Evolutionary conservation across 257 asterid species (phyloP).

Genomic region (Plantago major): DNA sequence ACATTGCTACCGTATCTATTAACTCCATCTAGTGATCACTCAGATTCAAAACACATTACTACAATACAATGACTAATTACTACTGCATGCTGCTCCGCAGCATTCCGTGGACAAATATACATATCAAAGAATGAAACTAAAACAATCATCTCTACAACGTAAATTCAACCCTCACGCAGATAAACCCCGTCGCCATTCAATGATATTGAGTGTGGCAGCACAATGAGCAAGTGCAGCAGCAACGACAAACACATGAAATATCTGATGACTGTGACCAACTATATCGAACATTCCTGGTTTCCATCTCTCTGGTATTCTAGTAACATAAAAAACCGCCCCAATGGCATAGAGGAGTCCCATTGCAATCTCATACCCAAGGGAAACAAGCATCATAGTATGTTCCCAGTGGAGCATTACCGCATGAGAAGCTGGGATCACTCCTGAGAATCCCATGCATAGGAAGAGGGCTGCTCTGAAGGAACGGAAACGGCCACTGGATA

Average conservation of each 20-base stretch:
- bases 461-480: constrained; percentile 65
- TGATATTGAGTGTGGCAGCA: constrained; percentile 58
- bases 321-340: constrained; percentile 63
- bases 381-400: constrained; percentile 42
- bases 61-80: constrained; percentile 2
- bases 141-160: neutral
- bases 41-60: neutral
- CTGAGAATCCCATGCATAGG: constrained; percentile 85
- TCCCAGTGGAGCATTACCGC: constrained; percentile 49
- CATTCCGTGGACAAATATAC: neutral
- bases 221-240: constrained; percentile 81
- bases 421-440: constrained; percentile 79
- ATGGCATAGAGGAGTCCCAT: constrained; percentile 71
- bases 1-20: neutral
- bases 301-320: constrained; percentile 87
- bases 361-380: constrained; percentile 64
- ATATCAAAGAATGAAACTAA: neutral
- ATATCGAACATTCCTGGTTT: constrained; percentile 80
- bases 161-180: neutral
- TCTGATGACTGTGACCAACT: constrained; percentile 93
- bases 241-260: constrained; percentile 74
- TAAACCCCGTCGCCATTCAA: constrained; percentile 75
- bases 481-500: constrained; percentile 52
- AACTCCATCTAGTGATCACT: constrained; percentile 2
- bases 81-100: constrained; percentile 3